Evolutionary conservation across 257 asterid species (phyloP).

Genomic region (Gardenia jasminoides): DNA sequence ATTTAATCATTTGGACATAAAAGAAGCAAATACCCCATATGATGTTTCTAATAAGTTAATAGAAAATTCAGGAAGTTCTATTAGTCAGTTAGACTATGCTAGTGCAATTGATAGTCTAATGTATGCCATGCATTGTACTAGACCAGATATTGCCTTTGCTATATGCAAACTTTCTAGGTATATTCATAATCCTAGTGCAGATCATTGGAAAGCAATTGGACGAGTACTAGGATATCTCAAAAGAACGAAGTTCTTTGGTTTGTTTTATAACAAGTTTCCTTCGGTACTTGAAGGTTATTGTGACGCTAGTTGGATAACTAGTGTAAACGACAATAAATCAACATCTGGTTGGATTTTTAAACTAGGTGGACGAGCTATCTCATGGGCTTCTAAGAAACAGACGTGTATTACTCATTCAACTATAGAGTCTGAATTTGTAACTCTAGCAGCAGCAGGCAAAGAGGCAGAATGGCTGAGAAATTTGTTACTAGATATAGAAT

Average conservation of each 20-base stretch:
- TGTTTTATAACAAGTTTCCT: not conserved
- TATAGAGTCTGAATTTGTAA: not conserved
- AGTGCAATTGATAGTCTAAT: not conserved
- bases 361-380: not conserved
- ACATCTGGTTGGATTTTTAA: not conserved
- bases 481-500: not conserved
- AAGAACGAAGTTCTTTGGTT: not conserved
- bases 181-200: not conserved
- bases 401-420: not conserved
- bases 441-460: not conserved
- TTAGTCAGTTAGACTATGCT: not conserved
- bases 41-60: not conserved
- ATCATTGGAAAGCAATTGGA: not conserved
- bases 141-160: not conserved
- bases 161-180: not conserved
- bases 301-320: constrained; percentile 1
- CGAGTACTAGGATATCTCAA: not conserved
- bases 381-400: not conserved
- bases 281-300: not conserved
- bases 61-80: too few species aligned
- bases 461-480: not conserved
- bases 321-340: not conserved
- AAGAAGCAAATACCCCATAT: not conserved
- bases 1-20: not conserved
- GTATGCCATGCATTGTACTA: not conserved